Base-by-base conservation (phyloP, 768 basidiomycete genomes). In the Tulasnella sp. region DNA sequence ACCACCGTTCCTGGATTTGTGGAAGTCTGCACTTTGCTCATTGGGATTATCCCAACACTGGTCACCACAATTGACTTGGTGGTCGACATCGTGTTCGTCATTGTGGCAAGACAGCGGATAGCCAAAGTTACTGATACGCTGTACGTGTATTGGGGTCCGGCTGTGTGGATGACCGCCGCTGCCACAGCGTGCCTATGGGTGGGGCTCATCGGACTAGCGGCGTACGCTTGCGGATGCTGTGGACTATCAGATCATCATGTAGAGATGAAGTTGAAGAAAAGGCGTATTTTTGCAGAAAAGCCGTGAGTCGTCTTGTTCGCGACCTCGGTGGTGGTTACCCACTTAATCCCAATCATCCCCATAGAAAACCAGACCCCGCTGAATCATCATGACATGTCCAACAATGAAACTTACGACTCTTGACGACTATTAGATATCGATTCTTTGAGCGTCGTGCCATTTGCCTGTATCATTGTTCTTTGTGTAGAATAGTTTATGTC, bases 41-140 rank as follows among this genome's bases (percentile, higher is more conserved):
- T 88, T 25, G 82, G 88, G n/a, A 84, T 91, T 78, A 75, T 90
- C 67, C 85, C 89, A 0, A 88, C 87, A 11, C 81, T 92, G 64
- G 72, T 91, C 14, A 85, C 85, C 39, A 87, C 84, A 58, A 82
- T 89, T 67, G 86, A 90, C 19, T 85, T 92, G 45, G 90, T 85
- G 0, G 85, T 87, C 0, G 92, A 93, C 80, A 77, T 92, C 36
- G 89, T 88, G 0, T 80, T 93, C 42, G 88, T 91, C 19, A 77
- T 89, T 25, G 82, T 87, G 7, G 88, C 88, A 14, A 84, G 83
- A 79, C 79, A 83, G 71, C 82, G 87, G 67, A 80, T 92, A 14
- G 25, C n/a, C 29, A 39, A 29, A 19, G 75, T 64, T 14, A 69
- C 75, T 8, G n/a, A 76, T 8, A 49, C 38, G 64, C 42, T 76